Conservation (phyloP, 768 basidiomycete species). For the Russula lepida region DNA sequence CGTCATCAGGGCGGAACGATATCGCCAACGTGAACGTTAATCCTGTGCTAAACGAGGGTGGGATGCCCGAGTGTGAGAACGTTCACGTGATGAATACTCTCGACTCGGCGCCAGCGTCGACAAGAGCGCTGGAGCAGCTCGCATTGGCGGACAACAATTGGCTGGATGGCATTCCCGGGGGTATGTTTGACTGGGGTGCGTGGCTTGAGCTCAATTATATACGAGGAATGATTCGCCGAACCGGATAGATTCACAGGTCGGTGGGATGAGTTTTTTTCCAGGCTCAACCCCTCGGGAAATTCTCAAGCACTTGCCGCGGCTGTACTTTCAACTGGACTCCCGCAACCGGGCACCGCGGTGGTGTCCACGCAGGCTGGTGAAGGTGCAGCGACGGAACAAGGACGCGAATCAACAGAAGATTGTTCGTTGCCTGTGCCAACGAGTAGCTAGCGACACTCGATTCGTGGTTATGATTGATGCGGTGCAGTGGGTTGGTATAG, state of each 20-base stretch:
- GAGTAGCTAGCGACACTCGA: neutral
- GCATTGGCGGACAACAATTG: slow-evolving; percentile 60
- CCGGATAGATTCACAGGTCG: slow-evolving; percentile 42
- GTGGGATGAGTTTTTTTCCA: slow-evolving; percentile 76
- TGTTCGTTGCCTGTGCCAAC: neutral
- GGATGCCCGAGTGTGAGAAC: slow-evolving; percentile 32
- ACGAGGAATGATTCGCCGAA: slow-evolving; percentile 4
- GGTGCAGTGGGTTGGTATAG: neutral
- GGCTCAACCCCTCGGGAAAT: slow-evolving; percentile 23
- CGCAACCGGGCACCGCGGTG: neutral
- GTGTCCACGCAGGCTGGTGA: neutral
- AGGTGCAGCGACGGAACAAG: neutral
- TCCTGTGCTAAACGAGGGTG: slow-evolving; percentile 55
- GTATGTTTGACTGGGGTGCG: slow-evolving; percentile 85
- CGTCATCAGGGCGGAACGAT: slow-evolving; percentile 41
- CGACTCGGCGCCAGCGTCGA: slow-evolving; percentile 48
- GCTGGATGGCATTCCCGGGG: slow-evolving; percentile 70
- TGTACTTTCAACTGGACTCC: neutral
- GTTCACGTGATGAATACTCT: slow-evolving; percentile 75
- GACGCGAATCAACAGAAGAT: neutral
- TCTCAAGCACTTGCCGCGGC: neutral
- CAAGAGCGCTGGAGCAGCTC: slow-evolving; percentile 46
- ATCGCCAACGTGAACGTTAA: slow-evolving; percentile 77
- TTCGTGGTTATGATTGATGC: neutral
- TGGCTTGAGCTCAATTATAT: slow-evolving; percentile 16